These are phyloP conservation scores for Nematocida sp. DNA, from an alignment of 371 early-diverging fungal genomes.

Conservation along the genomic window DNA sequence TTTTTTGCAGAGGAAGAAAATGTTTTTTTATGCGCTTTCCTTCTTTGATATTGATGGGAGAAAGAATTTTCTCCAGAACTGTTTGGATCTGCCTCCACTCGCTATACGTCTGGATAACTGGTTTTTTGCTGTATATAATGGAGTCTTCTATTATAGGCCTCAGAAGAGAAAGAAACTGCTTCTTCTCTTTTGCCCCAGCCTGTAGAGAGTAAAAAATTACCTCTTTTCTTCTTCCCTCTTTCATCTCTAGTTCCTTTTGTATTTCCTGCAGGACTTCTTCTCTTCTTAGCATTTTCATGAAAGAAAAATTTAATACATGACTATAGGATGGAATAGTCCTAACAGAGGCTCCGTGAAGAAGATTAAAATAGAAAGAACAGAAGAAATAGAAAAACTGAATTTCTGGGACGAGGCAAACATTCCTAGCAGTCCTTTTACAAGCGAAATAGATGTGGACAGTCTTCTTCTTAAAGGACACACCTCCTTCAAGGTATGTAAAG, in stretches of 20 bases:
- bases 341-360: conserved; percentile 1
- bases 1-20: not conserved
- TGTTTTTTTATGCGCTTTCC: not conserved
- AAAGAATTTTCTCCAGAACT: not conserved
- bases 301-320: conserved; percentile 39
- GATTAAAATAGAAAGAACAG: conserved; percentile 10
- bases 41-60: not conserved
- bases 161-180: too few species aligned
- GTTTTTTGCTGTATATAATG: not conserved
- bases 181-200: too few species aligned
- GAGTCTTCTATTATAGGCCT: too few species aligned
- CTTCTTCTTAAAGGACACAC: not conserved
- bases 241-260: too few species aligned
- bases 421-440: conserved; percentile 16
- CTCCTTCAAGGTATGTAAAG: not conserved
- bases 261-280: too few species aligned
- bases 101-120: not conserved
- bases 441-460: conserved; percentile 7
- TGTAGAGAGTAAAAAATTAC: too few species aligned
- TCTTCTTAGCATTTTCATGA: too few species aligned
- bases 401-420: conserved; percentile 18
- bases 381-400: not conserved
- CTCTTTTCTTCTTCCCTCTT: too few species aligned
- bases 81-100: not conserved
- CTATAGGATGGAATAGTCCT: conserved; percentile 44